These are phyloP conservation scores for Tolypocladium endophyticum DNA, from an alignment of 2,329 filamentous ascomycete genomes.

Conservation along the genomic window DNA sequence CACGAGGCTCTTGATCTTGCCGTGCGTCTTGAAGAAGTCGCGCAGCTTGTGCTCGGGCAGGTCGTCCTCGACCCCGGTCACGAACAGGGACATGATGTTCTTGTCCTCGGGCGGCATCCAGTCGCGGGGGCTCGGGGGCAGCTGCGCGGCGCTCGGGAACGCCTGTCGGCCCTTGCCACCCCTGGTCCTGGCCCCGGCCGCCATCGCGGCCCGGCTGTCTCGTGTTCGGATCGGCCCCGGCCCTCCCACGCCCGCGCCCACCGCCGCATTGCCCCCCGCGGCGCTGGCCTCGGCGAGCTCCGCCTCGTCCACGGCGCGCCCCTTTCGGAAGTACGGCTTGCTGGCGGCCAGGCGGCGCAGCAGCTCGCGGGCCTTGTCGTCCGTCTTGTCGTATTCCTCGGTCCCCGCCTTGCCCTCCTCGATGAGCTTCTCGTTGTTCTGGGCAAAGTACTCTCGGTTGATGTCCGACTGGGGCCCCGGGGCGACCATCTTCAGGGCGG, in stretches of 20 bases:
- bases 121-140: constrained; percentile 75
- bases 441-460: constrained; percentile 94
- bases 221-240: constrained; percentile 73
- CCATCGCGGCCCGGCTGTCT: constrained; percentile 44
- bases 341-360: constrained; percentile 76
- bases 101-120: constrained; percentile 74
- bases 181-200: constrained; percentile 37
- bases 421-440: constrained; percentile 92
- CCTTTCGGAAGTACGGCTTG: constrained; percentile 91
- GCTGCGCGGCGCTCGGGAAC: constrained; percentile 60
- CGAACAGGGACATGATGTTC: constrained; percentile 85
- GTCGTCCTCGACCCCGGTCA: constrained; percentile 93
- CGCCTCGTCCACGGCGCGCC: constrained; percentile 58
- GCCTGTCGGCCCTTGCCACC: constrained; percentile 35
- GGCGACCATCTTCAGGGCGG: constrained; percentile 94
- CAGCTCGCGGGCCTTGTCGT: constrained; percentile 89
- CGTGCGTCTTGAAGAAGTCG: constrained; percentile 80
- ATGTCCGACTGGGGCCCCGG: constrained; percentile 86
- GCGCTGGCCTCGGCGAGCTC: constrained; percentile 21
- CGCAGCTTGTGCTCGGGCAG: constrained; percentile 86
- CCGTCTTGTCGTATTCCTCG: constrained; percentile 92
- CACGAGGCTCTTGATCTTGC: constrained; percentile 83
- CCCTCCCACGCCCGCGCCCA: constrained; percentile 48
- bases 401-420: constrained; percentile 79
- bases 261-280: constrained; percentile 34